Evolutionary conservation across 176 grass and related monocot genomes (phyloP).

Genomic region (Hsuehochloa calcarea): DNA sequence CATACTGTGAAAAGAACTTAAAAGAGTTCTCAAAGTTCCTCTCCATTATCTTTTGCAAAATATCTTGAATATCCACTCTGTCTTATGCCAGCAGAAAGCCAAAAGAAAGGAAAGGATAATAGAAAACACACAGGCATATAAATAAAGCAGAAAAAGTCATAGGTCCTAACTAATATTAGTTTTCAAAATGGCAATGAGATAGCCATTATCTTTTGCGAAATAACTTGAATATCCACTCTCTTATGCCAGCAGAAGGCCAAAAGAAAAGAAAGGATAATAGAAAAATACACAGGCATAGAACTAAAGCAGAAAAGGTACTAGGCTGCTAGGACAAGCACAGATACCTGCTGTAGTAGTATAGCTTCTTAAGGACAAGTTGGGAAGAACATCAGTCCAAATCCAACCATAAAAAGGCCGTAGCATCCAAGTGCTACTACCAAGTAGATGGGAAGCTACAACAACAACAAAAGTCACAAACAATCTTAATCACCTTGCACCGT

Average conservation of each 20-base stretch:
- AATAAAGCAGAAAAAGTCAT: conserved; percentile 6
- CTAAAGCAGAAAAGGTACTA: background rate
- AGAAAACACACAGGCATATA: background rate
- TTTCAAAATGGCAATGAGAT: background rate
- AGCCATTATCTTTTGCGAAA: too few species aligned
- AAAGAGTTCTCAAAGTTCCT: conserved; percentile 4
- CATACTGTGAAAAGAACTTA: background rate
- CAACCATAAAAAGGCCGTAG: conserved; percentile 94
- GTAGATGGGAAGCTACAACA: conserved; percentile 83
- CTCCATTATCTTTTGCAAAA: background rate
- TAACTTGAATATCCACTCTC: too few species aligned
- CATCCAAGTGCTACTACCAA: conserved; percentile 74
- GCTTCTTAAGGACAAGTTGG: conserved; percentile 88
- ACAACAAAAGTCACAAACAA: background rate
- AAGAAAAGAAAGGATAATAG: too few species aligned
- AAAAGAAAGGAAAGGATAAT: background rate
- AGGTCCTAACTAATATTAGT: background rate
- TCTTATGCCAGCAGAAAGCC: background rate
- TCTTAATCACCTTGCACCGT: background rate
- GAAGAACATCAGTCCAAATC: conserved; percentile 88
- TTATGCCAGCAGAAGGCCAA: too few species aligned
- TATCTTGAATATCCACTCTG: background rate
- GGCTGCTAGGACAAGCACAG: background rate
- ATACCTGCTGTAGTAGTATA: conserved; percentile 74
- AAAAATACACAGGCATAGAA: too few species aligned